These are phyloP conservation scores for Marasmius sp. DNA, from an alignment of 1,284 basidiomycete genomes.

Conservation along the genomic window DNA sequence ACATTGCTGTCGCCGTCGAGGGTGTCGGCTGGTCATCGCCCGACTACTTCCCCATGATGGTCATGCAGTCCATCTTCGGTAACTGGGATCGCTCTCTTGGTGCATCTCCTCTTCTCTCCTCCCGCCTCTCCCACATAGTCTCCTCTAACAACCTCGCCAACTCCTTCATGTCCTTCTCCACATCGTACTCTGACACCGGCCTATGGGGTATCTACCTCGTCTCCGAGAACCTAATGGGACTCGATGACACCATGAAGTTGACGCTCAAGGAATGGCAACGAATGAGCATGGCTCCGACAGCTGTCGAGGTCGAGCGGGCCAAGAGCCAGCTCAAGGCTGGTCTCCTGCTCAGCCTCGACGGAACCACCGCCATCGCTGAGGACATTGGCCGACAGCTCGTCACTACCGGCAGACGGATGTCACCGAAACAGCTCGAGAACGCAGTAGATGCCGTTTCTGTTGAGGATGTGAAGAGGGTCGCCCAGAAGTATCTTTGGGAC, in stretches of 20 bases:
- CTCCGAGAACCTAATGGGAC: slow-evolving; percentile 89
- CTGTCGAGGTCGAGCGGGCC: slow-evolving; percentile 91
- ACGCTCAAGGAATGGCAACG: slow-evolving; percentile 97
- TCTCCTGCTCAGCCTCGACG: slow-evolving; percentile 88
- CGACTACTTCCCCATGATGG: slow-evolving; percentile 99
- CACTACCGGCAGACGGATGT: slow-evolving; percentile 87
- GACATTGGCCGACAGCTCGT: slow-evolving; percentile 98
- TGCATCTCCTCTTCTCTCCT: slow-evolving; percentile 86
- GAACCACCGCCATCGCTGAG: slow-evolving; percentile 95
- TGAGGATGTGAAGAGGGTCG: slow-evolving; percentile 93
- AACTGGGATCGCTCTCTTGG: slow-evolving; percentile 99
- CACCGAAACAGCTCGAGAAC: slow-evolving; percentile 92
- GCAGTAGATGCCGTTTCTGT: slow-evolving; percentile 88
- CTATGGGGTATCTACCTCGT: slow-evolving; percentile 99
- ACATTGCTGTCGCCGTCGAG: slow-evolving; percentile 97
- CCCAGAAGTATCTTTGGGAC: slow-evolving; percentile 97
- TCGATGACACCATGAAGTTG: slow-evolving; percentile 95
- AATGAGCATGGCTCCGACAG: slow-evolving; percentile 87
- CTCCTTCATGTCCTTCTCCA: slow-evolving; percentile 99
- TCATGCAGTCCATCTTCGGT: slow-evolving; percentile 97
- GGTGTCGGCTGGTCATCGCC: slow-evolving; percentile 98
- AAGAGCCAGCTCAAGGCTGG: slow-evolving; percentile 98
- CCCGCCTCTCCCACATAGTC: slow-evolving; percentile 89
- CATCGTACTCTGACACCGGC: slow-evolving; percentile 99
- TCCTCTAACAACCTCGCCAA: slow-evolving; percentile 97